These are phyloP conservation scores for Melaleuca alternifolia DNA, from an alignment of 345 rosid species.

Conservation along the genomic window DNA sequence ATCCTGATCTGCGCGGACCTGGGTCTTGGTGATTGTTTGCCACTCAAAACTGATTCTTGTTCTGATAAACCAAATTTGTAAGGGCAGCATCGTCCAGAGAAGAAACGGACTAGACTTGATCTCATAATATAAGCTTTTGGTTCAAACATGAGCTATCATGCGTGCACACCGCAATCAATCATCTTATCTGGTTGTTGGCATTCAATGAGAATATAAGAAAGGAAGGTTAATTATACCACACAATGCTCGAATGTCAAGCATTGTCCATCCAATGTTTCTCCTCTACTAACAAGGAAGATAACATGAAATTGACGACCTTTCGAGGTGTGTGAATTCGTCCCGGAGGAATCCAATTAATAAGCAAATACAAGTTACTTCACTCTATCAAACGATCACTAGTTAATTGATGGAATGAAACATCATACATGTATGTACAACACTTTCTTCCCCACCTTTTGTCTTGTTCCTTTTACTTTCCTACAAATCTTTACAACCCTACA, in stretches of 20 bases:
- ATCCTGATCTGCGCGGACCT: not conserved
- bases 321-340: not conserved
- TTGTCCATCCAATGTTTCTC: not conserved
- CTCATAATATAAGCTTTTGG: not conserved
- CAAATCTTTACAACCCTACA: not conserved
- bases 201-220: not conserved
- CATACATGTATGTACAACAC: not conserved
- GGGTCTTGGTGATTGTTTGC: not conserved
- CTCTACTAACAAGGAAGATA: no score
- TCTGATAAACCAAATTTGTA: not conserved
- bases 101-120: not conserved
- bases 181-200: not conserved
- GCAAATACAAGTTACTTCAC: not conserved
- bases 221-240: not conserved
- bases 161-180: not conserved
- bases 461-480: not conserved
- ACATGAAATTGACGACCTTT: no score
- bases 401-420: not conserved
- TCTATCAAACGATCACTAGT: not conserved
- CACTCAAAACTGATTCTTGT: not conserved
- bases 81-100: not conserved
- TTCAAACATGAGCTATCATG: not conserved
- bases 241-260: not conserved
- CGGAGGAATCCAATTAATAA: not conserved
- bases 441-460: not conserved